Evolutionary conservation across 805 yeast genomes (phyloP), one percentile per base, ranked within the genome.

Genomic region (Ogataea trehalophila): DNA sequence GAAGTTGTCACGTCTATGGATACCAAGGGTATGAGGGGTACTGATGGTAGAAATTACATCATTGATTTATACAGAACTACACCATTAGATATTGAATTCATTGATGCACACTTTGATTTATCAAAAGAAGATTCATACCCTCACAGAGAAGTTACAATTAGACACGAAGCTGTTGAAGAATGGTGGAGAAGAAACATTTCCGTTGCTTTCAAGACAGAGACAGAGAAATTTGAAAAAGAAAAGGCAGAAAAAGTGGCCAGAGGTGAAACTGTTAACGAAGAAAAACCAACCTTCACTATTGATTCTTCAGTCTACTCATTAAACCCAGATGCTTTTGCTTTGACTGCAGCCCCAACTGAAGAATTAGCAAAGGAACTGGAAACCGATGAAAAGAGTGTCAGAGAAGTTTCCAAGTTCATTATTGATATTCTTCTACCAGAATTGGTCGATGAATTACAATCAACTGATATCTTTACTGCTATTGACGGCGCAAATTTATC

Each of bases 111-210:
- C 61, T 78, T 54, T 55, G 75, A 73, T 52, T 65, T 68, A 15
- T 69, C 65, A 2, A 52, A 63, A 6, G 74, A 65, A n/a, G 63
- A 66, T n/a, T 73, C 80, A 11, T 91, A 90, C 62, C 96, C 97
- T 16, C 97, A 89, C 62, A 78, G 80, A 53, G 87, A 89, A 67
- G 74, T 86, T 14, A 77, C 86, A 23, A 60, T 92, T 40, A 83
- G 98, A 69, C 82, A 81, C 54, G 98, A 92, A 69, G 94, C 96
- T 16, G 80, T 92, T 42, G 92, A 83, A 56, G 87, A 83, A 57
- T 92, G 96, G 97, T 88, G 94, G 84, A 79, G 78, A 60, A 67
- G 80, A 49, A 80, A 83, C 61, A 76, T 85, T 3, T 77, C 85
- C 15, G 72, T 70, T 18, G 71, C 72, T 41, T 63, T 81, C 52